Conservation (phyloP, 164 flowering plant species). For the Kalanchoe fedtschenkoi region DNA sequence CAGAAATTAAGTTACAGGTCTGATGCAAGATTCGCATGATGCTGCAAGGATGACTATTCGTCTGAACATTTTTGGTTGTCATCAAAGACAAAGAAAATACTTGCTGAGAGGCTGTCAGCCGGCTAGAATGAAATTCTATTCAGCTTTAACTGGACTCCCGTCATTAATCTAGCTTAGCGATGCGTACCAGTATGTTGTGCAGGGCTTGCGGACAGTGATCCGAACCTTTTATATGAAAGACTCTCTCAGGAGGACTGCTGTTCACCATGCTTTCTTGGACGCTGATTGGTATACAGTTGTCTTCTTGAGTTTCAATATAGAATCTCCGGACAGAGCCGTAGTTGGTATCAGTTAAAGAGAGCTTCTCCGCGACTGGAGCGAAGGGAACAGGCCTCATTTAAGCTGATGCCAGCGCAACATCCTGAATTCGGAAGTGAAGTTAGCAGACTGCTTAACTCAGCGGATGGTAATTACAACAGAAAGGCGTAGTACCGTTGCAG, state of each 20-base stretch:
- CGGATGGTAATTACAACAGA: no score
- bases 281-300: constrained; percentile 56
- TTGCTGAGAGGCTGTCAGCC: no score
- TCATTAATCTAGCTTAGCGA: no score
- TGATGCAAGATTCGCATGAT: no score
- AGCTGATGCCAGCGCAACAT: constrained; percentile 80
- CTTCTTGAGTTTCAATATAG: constrained; percentile 74
- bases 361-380: constrained; percentile 80
- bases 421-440: no score
- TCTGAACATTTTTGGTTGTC: no score
- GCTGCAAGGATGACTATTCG: no score
- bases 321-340: constrained; percentile 79
- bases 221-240: constrained; percentile 71
- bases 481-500: constrained; percentile 89
- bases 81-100: no score
- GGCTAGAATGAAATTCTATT: no score
- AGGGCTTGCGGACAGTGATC: constrained; percentile 94
- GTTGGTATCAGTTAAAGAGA: constrained; percentile 52
- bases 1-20: no score
- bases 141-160: no score
- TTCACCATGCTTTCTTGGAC: constrained; percentile 67
- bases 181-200: constrained; percentile 68
- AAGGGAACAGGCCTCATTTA: constrained; percentile 91
- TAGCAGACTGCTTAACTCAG: no score
- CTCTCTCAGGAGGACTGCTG: constrained; percentile 59